Evolutionary conservation across 768 basidiomycete species (phyloP), one percentile per base, ranked within the genome.

Genomic region (Trametes villosa): DNA sequence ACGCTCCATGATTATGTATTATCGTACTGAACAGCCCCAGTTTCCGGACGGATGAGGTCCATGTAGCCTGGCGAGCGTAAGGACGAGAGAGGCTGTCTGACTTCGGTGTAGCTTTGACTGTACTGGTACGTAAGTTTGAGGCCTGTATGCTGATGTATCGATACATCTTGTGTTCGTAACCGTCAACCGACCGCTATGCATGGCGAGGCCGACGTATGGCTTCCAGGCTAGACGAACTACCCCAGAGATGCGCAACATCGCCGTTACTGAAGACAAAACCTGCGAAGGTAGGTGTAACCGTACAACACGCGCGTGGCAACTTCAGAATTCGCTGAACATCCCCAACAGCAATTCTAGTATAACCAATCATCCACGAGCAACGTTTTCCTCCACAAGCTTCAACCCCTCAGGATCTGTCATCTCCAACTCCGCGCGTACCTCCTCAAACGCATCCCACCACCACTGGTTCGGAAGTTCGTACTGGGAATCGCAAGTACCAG

Each of bases 41-140:
- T 71, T 98, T 91, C 77, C 84, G 96, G 63, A 98, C 96, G 8
- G 96, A 98, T 70, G 86, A 96, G 69, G 96, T 98, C 0, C 85
- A 92, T 66, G 89, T 98, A 36, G 79, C 92, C 13, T 98, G 96
- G 96, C 80, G 96, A 67, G 81, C 82, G 40, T 89, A 70, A 79
- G 41, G 29, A 31, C 17, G 15, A 41, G 30, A 36, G 36, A 34
- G 1, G 31, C 33, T 31, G 15, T 49, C 36, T 24, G n/a, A 53
- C 24, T 51, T 56, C 8, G 42, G 17, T 55, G 49, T 51, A 38
- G 24, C 18, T 6, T 31, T 34, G 29, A 31, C 9, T 50, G 46
- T 62, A 51, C 17, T 48, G 36, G 46, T 49, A 50, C 29, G 36
- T 55, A 46, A 20, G n/a, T n/a, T n/a, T n/a, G n/a, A n/a, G n/a